Base-by-base conservation (phyloP, 768 basidiomycete species). In the Kondoa malvinella region DNA sequence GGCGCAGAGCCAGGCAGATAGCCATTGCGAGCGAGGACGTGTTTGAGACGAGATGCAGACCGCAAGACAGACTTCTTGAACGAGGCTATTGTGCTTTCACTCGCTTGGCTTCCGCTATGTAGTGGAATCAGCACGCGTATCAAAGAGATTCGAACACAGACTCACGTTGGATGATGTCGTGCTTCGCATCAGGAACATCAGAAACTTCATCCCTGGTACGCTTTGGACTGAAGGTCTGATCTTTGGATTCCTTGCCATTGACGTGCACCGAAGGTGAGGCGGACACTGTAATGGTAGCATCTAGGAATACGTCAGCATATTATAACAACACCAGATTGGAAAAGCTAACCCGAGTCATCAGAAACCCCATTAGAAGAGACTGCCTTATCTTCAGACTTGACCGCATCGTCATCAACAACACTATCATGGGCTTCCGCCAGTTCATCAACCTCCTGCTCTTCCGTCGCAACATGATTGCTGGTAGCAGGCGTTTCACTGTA, bases 31-130 rank as follows among this genome's bases (percentile, higher is more conserved):
- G n/a, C n/a, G n/a, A n/a, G n/a, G n/a, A n/a, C n/a, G n/a, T n/a
- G n/a, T n/a, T n/a, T n/a, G n/a, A n/a, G n/a, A n/a, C n/a, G n/a
- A n/a, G n/a, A n/a, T n/a, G n/a, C n/a, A n/a, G n/a, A n/a, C n/a
- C n/a, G n/a, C n/a, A n/a, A n/a, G n/a, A n/a, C n/a, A n/a, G n/a
- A n/a, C n/a, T n/a, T n/a, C n/a, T n/a, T n/a, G 40, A 50, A 50
- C 8, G 8, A 50, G 21, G 30, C n/a, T 60, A 60, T 26, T 25
- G 25, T 14, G 58, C 58, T 60, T 29, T 60, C 16, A 63, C 30
- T 16, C 61, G 61, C 31, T 63, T 63, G 16, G 61, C 30, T 63
- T 63, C 61, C 12, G 61, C 61, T 63, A 29, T 29, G 27, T 25
- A 60, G 58, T 31, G 27, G 25, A 14, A 26, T 60, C 58, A 60